phyloP scores from a whole-genome alignment of 176 grass and related monocot species.

The Oryza nivara region DNA sequence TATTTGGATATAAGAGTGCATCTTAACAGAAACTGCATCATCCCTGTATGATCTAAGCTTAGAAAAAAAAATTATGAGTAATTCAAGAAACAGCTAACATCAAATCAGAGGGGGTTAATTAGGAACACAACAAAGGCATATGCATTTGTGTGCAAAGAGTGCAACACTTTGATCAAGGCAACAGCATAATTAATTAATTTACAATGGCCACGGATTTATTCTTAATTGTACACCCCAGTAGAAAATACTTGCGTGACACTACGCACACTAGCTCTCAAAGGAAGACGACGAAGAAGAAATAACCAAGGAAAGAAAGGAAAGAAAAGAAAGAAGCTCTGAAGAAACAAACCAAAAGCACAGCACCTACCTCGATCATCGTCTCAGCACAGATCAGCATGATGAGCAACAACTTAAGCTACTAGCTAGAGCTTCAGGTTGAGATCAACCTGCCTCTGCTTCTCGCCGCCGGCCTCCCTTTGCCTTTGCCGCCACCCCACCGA shows the following conservation, averaged over 20 bases:
- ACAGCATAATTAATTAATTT: neutral
- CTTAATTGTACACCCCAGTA: slow-evolving; percentile 12
- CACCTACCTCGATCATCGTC: neutral
- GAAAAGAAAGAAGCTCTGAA: neutral
- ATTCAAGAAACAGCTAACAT: neutral
- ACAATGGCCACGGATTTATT: neutral
- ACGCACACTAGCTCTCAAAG: neutral
- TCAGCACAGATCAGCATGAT: slow-evolving; percentile 4
- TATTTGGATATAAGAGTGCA: neutral
- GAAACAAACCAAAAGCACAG: neutral
- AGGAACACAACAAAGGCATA: neutral
- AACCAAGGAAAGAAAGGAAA: neutral
- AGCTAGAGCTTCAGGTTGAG: slow-evolving; percentile 65
- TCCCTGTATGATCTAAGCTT: neutral
- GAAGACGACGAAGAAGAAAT: neutral
- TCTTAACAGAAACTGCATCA: neutral
- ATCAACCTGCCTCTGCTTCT: slow-evolving; percentile 38
- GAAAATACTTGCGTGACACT: neutral
- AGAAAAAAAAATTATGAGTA: too few relatives aligned
- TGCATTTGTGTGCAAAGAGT: neutral
- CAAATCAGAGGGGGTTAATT: neutral
- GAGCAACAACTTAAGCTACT: slow-evolving; percentile 4
- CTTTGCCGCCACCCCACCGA: neutral
- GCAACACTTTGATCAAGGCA: neutral
- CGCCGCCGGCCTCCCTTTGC: neutral